Evolutionary conservation across 2,329 filamentous ascomycete genomes (phyloP).

Genomic region (Fusarium camptoceras): DNA sequence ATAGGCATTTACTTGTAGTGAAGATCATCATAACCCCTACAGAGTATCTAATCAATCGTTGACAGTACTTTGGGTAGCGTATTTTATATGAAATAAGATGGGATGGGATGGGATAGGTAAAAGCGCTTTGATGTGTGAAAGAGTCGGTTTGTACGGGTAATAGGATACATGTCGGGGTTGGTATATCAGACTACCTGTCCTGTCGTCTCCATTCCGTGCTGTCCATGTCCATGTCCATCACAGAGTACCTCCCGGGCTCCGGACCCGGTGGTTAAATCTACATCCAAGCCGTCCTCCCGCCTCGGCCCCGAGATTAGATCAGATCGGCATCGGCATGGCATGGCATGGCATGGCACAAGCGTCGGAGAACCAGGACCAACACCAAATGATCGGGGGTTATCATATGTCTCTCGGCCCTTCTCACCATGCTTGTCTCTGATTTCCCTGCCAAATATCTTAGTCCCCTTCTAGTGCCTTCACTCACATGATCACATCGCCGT

Average conservation of each 20-base stretch:
- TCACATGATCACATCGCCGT: conserved; percentile 25
- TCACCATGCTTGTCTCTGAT: neutral
- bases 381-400: neutral
- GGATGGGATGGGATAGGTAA: neutral
- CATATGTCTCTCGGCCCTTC: neutral
- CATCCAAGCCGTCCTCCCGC: neutral
- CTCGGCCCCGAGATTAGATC: conserved; percentile 18
- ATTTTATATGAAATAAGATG: neutral
- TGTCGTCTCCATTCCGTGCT: neutral
- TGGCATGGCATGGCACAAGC: neutral
- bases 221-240: neutral
- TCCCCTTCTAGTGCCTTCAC: neutral
- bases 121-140: neutral
- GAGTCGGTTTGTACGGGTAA: neutral
- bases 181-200: too few relatives aligned
- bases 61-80: neutral
- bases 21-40: neutral
- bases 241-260: conserved; percentile 8
- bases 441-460: neutral
- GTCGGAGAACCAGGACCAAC: neutral
- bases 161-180: neutral
- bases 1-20: neutral
- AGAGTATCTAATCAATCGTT: conserved; percentile 32
- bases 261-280: conserved; percentile 9
- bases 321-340: conserved; percentile 7